These are phyloP conservation scores for Neonectria coccinea DNA, from an alignment of 2,329 filamentous ascomycete species.

Conservation along the genomic window DNA sequence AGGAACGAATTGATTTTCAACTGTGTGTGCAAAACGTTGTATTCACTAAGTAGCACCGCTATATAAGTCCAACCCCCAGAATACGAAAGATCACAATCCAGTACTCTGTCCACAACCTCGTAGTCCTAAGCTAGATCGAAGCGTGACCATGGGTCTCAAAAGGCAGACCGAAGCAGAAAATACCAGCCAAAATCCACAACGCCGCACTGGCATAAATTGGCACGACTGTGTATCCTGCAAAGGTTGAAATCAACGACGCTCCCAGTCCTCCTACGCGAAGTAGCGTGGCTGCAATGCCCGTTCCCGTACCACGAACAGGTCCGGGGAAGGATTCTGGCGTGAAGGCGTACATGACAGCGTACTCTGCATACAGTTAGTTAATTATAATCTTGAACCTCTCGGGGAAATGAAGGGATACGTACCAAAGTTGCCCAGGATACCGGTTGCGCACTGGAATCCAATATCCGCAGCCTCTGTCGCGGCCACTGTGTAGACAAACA, in stretches of 20 bases:
- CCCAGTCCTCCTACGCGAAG: constrained; percentile 53
- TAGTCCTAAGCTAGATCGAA: constrained; percentile 41
- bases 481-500: constrained; percentile 57
- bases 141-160: constrained; percentile 58
- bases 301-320: constrained; percentile 64
- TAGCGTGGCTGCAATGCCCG: constrained; percentile 57
- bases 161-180: constrained; percentile 56
- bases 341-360: constrained; percentile 51
- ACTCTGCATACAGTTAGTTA: constrained; percentile 27
- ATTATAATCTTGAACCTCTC: no score
- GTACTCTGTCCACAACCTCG: no score
- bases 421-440: constrained; percentile 54
- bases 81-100: constrained; percentile 38
- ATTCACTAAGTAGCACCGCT: not conserved
- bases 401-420: constrained; percentile 15
- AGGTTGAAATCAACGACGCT: constrained; percentile 57
- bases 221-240: constrained; percentile 55
- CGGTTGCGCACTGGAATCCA: constrained; percentile 54
- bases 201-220: constrained; percentile 60
- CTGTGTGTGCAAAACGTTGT: not conserved
- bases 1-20: not conserved
- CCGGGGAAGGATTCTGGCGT: constrained; percentile 68
- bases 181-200: constrained; percentile 57
- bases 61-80: constrained; percentile 13
- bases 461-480: constrained; percentile 48